A percentile compares a stretch with the other conserved stretches of the same genome.
These are phyloP conservation scores for Silene coronaria DNA, from an alignment of 179 eudicot genomes.

Conservation along the genomic window DNA sequence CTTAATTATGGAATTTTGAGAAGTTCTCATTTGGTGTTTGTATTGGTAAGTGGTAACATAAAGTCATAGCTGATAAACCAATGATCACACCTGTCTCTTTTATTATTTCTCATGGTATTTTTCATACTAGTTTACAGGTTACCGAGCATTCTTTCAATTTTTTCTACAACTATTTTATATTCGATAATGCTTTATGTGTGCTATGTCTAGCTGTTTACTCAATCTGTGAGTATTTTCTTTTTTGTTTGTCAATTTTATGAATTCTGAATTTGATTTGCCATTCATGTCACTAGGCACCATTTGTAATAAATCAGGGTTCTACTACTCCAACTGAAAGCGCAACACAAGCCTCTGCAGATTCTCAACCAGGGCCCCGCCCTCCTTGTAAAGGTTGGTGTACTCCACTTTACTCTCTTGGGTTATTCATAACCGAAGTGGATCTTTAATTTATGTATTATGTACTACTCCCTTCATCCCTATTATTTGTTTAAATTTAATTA, in stretches of 20 bases:
- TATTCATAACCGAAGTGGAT: not conserved
- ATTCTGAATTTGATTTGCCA: constrained; percentile 10
- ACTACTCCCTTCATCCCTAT: too few relatives aligned
- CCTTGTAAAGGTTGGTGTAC: constrained; percentile 30
- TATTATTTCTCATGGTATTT: too few relatives aligned
- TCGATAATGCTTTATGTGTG: not conserved
- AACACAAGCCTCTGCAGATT: constrained; percentile 31
- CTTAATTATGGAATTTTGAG: too few relatives aligned
- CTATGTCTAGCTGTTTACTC: not conserved
- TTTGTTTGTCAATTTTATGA: not conserved
- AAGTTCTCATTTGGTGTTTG: too few relatives aligned
- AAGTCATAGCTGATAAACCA: too few relatives aligned
- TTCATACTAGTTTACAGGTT: not conserved
- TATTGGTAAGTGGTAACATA: too few relatives aligned
- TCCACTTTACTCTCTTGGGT: not conserved
- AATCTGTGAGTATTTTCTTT: not conserved
- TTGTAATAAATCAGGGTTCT: constrained; percentile 33
- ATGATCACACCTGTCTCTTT: too few relatives aligned
- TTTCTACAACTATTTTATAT: not conserved
- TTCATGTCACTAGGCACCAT: constrained; percentile 36
- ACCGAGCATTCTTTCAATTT: not conserved
- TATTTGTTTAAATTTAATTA: too few relatives aligned
- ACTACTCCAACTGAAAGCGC: constrained; percentile 29
- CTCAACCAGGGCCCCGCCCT: constrained; percentile 27
- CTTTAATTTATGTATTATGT: too few relatives aligned